These are phyloP conservation scores for Jamesozyma jinghongensis DNA, from an alignment of 805 yeast species.

Conservation along the genomic window DNA sequence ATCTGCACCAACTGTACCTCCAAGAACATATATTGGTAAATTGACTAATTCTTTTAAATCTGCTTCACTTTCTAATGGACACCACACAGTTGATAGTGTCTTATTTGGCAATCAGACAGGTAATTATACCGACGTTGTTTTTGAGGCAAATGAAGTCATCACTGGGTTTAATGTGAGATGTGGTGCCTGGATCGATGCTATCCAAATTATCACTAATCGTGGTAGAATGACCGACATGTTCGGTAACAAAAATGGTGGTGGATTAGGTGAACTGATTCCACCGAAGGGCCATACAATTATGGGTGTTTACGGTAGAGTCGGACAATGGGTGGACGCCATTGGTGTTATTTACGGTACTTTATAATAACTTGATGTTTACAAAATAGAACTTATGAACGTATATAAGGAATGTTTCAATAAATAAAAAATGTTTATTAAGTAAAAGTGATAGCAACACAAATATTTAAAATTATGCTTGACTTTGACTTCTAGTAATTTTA, in stretches of 20 bases:
- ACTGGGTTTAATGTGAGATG: constrained; percentile 53
- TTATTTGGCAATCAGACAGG: constrained; percentile 46
- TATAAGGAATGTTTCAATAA: neutral
- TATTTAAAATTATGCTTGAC: constrained; percentile 7
- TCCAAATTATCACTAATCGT: constrained; percentile 55
- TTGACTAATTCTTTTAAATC: constrained; percentile 21
- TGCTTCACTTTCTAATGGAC: constrained; percentile 7
- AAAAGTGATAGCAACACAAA: neutral
- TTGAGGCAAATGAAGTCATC: constrained; percentile 53
- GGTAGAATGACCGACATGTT: constrained; percentile 47
- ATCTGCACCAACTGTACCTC: constrained; percentile 37
- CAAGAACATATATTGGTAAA: constrained; percentile 35
- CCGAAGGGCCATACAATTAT: constrained; percentile 55
- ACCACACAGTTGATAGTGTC: constrained; percentile 6
- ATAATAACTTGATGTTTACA: neutral
- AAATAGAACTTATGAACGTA: neutral
- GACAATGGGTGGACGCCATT: constrained; percentile 64
- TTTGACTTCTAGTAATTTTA: constrained; percentile 13
- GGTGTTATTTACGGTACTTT: constrained; percentile 50
- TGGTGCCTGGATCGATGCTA: constrained; percentile 87
- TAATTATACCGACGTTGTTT: constrained; percentile 45
- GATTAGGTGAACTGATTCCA: constrained; percentile 45
- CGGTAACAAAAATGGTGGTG: constrained; percentile 68
- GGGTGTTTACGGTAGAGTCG: constrained; percentile 65
- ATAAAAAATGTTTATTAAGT: neutral